Base-by-base conservation (phyloP, 164 flowering plant genomes). In the Aristolochia californica region DNA sequence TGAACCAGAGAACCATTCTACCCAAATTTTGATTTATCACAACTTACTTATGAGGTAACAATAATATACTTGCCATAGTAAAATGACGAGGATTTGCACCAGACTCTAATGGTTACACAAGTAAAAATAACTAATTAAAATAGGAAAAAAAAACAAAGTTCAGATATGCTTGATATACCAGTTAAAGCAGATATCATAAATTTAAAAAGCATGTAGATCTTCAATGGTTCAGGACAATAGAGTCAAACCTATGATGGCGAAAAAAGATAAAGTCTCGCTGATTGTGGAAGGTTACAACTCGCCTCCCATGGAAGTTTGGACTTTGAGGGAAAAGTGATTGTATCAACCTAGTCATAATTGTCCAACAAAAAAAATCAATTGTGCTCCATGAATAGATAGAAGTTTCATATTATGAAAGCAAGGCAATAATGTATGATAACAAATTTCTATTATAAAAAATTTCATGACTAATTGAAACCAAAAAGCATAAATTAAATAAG, bases 211-310 rank as follows among this genome's bases (percentile, higher is more conserved):
- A 34, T 5, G 40, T 34, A 4, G 40, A 1, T 34, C n/a, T 34
- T 34, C 11, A 34, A 12, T 34, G 10, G 40, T 34, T 34, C 7
- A 34, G 40, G 1, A 34, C 40, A 34, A 34, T 9, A 34, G 24
- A 50, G 5, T 65, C 82, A 50, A 22, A 91, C 98, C 97, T 72
- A 72, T 88, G 98, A 74, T 93, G 97, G 50, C 95, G 82, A 68
- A 93, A 93, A 76, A 88, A 87, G 68, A 91, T 85, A 58, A 83
- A 88, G 64, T 91, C 98, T 22, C 97, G 79, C 70, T 91, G 95
- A 63, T 88, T 91, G 73, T 91, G 98, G 61, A 91, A 91, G 25
- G 98, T 91, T 43, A 87, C 95, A 66, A 91, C 95, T 70, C 95
- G 68, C 26, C 97, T 83, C 55, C 95, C 97, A 45, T 79, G 83